Percentiles rank a stretch among this genome's conserved stretches.
phyloP scores from a whole-genome alignment of 2,329 filamentous ascomycete genomes.

The Cucurbitaria berberidis region DNA sequence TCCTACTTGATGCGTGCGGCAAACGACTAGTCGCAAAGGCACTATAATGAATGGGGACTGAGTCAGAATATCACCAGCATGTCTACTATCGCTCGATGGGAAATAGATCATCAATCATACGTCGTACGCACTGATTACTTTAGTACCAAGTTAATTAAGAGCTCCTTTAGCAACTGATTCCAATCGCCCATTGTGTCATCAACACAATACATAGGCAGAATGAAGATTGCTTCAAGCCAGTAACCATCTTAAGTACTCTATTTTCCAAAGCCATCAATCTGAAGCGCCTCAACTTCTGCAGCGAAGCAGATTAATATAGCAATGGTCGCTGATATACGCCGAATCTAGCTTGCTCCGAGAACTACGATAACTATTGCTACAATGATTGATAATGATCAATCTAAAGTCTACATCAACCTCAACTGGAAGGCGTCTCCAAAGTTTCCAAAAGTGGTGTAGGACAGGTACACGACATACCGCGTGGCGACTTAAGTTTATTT shows the following conservation, averaged over 20 bases:
- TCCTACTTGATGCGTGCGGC: constrained; percentile 55
- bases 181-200: background rate
- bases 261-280: background rate
- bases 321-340: background rate
- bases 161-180: background rate
- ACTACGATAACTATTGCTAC: background rate
- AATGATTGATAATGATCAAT: background rate
- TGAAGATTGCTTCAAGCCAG: background rate
- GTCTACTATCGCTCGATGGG: background rate
- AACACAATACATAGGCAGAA: background rate
- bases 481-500: background rate
- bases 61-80: background rate
- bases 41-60: constrained; percentile 9
- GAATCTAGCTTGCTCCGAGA: background rate
- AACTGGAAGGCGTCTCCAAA: background rate
- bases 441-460: background rate
- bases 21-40: constrained; percentile 4
- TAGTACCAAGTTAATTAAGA: background rate
- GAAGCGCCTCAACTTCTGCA: too few species aligned
- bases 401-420: background rate
- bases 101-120: background rate
- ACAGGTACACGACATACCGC: background rate
- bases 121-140: background rate
- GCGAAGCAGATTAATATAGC: too few species aligned
- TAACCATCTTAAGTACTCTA: background rate